Percentiles rank a stretch among this genome's conserved stretches.
phyloP scores from a whole-genome alignment of 257 asterid species.

The Vinca minor region DNA sequence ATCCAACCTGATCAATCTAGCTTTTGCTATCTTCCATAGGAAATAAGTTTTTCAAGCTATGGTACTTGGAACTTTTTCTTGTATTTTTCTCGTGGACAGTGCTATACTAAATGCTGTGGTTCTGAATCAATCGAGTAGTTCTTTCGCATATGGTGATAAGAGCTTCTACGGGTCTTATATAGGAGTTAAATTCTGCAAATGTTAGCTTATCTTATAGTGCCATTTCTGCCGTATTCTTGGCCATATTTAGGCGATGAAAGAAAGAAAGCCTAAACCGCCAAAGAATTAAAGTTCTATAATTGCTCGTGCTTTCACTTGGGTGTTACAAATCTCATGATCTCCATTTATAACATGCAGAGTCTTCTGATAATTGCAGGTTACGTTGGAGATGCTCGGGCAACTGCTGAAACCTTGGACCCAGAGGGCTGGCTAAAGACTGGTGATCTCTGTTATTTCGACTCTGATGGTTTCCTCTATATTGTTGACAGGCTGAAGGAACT shows the following conservation, averaged over 20 bases:
- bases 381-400: constrained; percentile 74
- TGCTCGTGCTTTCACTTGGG: background rate
- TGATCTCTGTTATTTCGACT: constrained; percentile 83
- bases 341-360: constrained; percentile 1
- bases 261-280: no score
- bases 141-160: background rate
- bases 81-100: background rate
- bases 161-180: background rate
- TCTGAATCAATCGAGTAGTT: background rate
- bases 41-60: background rate
- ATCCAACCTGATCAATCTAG: background rate
- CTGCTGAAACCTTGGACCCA: constrained; percentile 67
- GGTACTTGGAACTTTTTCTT: background rate
- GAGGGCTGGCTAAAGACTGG: constrained; percentile 98
- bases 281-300: background rate
- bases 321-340: background rate
- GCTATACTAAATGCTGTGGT: background rate
- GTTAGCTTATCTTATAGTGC: background rate
- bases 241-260: no score
- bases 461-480: constrained; percentile 65
- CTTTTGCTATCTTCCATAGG: no score
- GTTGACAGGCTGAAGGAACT: constrained; percentile 88
- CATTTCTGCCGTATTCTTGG: background rate
- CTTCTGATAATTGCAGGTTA: constrained; percentile 47
- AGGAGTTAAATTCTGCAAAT: background rate